Conservation (phyloP, 176 grass and related monocot genomes). For the Triticum aestivum region DNA sequence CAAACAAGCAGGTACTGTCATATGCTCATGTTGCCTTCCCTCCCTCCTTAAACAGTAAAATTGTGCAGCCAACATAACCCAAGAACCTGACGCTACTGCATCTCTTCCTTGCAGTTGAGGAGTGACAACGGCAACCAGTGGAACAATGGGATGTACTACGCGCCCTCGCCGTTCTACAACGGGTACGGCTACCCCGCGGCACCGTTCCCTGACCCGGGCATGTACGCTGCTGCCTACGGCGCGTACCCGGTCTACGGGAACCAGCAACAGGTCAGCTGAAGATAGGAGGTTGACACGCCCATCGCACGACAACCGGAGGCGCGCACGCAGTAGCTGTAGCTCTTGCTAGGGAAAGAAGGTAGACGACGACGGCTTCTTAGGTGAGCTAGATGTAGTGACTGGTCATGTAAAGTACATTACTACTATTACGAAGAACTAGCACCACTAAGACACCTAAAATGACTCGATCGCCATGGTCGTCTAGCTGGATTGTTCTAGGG, state of each 20-base stretch:
- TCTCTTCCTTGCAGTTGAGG: conserved; percentile 43
- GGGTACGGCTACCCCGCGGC: conserved; percentile 74
- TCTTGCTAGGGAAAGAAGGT: conserved; percentile 42
- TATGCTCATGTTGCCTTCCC: background rate
- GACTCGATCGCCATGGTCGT: conserved; percentile 30
- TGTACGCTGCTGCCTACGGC: conserved; percentile 79
- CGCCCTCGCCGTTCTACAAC: conserved; percentile 66
- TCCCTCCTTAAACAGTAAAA: background rate
- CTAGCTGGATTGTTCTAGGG: conserved; percentile 28
- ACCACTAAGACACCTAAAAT: conserved; percentile 23
- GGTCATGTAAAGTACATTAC: conserved; percentile 62
- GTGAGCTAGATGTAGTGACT: conserved; percentile 65
- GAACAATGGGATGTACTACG: conserved; percentile 88
- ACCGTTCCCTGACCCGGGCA: conserved; percentile 76
- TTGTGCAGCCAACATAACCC: background rate
- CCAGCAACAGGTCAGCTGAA: conserved; percentile 91
- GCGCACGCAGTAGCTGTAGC: conserved; percentile 44
- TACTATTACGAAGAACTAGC: conserved; percentile 40
- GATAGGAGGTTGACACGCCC: background rate
- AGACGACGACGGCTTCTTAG: conserved; percentile 49
- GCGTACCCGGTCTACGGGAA: conserved; percentile 81
- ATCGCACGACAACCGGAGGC: background rate
- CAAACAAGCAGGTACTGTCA: conserved; percentile 73
- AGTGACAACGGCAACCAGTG: conserved; percentile 71
- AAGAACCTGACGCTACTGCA: conserved; percentile 5